phyloP scores from a whole-genome alignment of 495 filamentous ascomycete genomes.

The Pyrenula massariospora region DNA sequence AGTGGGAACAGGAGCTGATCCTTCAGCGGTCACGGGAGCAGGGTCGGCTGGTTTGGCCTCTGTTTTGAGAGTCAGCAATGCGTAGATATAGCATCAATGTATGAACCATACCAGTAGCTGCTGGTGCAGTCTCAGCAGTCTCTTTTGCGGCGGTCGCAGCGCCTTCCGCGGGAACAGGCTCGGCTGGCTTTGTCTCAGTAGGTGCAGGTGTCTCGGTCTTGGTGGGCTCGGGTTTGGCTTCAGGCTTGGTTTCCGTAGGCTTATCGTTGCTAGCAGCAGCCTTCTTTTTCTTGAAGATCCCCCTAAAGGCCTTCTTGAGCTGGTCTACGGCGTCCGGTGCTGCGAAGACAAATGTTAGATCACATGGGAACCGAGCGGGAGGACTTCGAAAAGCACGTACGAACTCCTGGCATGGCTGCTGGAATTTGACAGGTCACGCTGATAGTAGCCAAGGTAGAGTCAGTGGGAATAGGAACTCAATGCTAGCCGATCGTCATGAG shows the following conservation, averaged over 20 bases:
- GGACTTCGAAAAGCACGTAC: neutral
- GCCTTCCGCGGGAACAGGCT: neutral
- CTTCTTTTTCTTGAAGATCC: neutral
- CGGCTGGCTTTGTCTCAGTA: neutral
- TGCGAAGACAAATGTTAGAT: neutral
- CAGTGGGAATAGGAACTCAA: too few species aligned
- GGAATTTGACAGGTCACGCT: too few species aligned
- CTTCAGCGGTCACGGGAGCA: neutral
- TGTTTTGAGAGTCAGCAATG: neutral
- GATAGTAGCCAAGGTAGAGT: too few species aligned
- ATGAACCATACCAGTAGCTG: neutral
- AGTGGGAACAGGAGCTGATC: neutral
- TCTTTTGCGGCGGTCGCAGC: neutral
- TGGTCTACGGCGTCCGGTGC: neutral
- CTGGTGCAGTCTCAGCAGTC: neutral
- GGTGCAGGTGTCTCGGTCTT: neutral
- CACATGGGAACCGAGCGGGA: neutral
- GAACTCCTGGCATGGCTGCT: neutral
- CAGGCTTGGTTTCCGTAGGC: neutral
- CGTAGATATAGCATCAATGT: neutral
- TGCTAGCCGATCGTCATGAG: too few species aligned
- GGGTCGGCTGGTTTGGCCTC: neutral
- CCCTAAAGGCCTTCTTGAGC: neutral
- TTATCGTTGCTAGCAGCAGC: neutral
- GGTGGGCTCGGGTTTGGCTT: neutral